Percentiles rank a stretch among this genome's conserved stretches.
Conservation (phyloP, 2,329 filamentous ascomycete genomes). For the Beauveria sp. region DNA sequence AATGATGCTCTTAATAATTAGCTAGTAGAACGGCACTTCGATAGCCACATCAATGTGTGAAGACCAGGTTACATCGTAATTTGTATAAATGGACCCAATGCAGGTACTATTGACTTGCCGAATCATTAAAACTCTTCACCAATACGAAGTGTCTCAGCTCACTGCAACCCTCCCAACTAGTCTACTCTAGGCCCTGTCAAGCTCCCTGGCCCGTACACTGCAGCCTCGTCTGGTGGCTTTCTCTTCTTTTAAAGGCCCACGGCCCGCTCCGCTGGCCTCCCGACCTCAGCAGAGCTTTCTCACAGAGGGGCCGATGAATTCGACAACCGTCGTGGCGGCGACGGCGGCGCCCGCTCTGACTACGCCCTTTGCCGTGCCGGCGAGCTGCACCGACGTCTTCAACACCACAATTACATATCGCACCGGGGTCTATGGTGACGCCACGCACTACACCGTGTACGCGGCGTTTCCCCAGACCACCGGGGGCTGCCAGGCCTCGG, state of each 20-base stretch:
- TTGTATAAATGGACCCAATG: not conserved
- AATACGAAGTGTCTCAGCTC: too few relatives aligned
- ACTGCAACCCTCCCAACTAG: not conserved
- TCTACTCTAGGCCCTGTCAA: not conserved
- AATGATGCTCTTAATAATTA: too few relatives aligned
- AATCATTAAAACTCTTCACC: not conserved
- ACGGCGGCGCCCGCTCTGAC: not conserved
- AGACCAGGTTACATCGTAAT: too few relatives aligned
- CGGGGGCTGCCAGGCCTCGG: not conserved
- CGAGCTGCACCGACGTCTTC: not conserved
- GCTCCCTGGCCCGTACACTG: not conserved
- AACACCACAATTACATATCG: not conserved
- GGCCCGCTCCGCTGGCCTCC: not conserved
- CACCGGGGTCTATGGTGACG: not conserved
- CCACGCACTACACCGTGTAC: not conserved
- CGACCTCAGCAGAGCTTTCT: not conserved
- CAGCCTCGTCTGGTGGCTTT: not conserved
- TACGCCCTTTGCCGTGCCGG: not conserved
- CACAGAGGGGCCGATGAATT: not conserved
- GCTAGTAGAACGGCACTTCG: too few relatives aligned
- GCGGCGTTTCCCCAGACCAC: not conserved
- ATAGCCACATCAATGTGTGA: too few relatives aligned
- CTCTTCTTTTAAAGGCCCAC: not conserved
- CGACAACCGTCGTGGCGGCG: not conserved
- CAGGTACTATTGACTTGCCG: not conserved